Evolutionary conservation across 805 yeast species (phyloP).

Genomic region (Ogataea nonfermentans): DNA sequence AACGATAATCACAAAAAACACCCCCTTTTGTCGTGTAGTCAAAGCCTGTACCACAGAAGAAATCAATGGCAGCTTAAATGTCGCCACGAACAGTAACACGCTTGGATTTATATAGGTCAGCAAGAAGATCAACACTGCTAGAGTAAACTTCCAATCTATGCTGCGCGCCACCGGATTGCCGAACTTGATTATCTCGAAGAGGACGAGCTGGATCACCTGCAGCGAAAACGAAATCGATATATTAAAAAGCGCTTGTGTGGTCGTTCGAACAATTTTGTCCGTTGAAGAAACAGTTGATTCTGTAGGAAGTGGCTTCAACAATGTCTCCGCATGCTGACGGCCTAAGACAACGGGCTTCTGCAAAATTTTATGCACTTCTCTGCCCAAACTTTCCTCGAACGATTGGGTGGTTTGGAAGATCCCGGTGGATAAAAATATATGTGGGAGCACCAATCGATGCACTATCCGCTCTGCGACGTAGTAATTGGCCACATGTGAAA

Average conservation of each 20-base stretch:
- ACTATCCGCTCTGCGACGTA: constrained; percentile 17
- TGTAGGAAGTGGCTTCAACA: constrained; percentile 1
- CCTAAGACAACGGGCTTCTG: constrained; percentile 3
- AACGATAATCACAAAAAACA: constrained; percentile 11
- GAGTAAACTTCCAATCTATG: constrained; percentile 38
- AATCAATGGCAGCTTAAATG: constrained; percentile 9
- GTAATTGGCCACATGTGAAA: constrained; percentile 19
- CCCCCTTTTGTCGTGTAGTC: constrained; percentile 6
- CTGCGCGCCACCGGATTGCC: constrained; percentile 29
- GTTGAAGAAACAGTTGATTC: background rate
- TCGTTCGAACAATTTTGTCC: background rate
- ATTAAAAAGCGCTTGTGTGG: constrained; percentile 19
- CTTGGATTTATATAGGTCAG: constrained; percentile 46
- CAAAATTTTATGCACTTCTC: constrained; percentile 12
- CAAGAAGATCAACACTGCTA: constrained; percentile 38
- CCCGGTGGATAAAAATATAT: constrained; percentile 9
- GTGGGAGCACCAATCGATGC: constrained; percentile 16
- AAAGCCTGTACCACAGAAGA: background rate
- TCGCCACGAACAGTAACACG: constrained; percentile 18
- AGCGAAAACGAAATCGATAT: constrained; percentile 28
- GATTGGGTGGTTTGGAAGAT: constrained; percentile 5
- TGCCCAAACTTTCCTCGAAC: constrained; percentile 10
- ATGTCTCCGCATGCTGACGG: background rate
- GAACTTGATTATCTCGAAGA: constrained; percentile 29
- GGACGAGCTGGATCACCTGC: constrained; percentile 28